Base-by-base conservation (phyloP, 345 rosid genomes). In the Kandelia obovata region DNA sequence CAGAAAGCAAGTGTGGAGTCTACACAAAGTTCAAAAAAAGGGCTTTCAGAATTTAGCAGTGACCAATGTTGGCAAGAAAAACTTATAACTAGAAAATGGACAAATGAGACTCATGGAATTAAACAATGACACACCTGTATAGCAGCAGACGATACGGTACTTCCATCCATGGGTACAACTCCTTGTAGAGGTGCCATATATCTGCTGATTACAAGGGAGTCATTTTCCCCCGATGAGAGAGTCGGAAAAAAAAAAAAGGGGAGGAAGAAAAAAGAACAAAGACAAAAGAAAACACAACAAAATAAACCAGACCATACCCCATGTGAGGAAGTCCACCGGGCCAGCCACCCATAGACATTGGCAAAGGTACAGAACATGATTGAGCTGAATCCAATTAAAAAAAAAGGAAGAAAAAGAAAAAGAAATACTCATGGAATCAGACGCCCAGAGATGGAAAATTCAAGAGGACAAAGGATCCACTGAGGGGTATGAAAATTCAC, bases 321-420 rank as follows among this genome's bases (percentile, higher is more conserved):
- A 96, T 86, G 35, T 92, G 89, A 72, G 99, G 96, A 84, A 92
- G 88, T 49, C 87, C 97, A 37, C 96, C 97, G 63, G 91, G 92
- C 99, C 99, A 96, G 73, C 83, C 82, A 73, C 96, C 84, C 81
- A 91, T 77, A 23, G 97, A 79, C 83, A 87, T 86, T 20, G 92
- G 92, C 75, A 89, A 77, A 75, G 96, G 81, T 27, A 88, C 69
- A 67, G 92, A 75, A 66, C 67, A 71, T 28, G 84, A 71, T 83
- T 83, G 97, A 77, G 84, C 99, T 96, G 97, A 53, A 65, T 61
- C 73, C 2, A n/a, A 28, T 52, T 47, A 62, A 43, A 26, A 20
- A 51, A 72, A 70, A 58, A 2, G 3, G 2, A 19, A 20, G 43
- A 26, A 39, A 39, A 39, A 39, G 4, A 39, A 39, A 39, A 9